These are phyloP conservation scores for Spirogloea muscicola DNA, from an alignment of 139 green algal species.

Conservation along the genomic window DNA sequence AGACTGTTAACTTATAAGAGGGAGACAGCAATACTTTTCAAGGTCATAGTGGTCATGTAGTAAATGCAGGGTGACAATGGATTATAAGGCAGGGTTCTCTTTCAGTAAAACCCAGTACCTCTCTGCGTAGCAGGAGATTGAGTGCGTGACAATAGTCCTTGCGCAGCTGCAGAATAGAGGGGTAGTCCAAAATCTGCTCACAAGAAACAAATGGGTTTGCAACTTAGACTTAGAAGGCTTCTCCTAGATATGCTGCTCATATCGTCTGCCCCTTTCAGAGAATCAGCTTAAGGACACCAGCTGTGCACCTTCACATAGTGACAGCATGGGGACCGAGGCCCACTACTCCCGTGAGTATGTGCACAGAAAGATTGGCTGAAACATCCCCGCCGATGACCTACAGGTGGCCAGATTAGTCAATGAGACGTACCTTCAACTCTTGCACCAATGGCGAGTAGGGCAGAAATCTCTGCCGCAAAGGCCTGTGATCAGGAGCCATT, in stretches of 20 bases:
- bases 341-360: neutral
- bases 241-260: neutral
- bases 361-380: neutral
- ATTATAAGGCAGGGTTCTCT: neutral
- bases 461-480: constrained; percentile 15
- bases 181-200: no score
- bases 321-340: no score
- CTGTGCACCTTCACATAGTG: no score
- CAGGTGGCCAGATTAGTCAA: no score
- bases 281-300: no score
- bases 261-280: neutral
- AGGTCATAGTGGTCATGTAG: no score
- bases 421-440: constrained; percentile 24
- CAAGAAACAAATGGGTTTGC: no score
- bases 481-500: constrained; percentile 24
- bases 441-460: constrained; percentile 27
- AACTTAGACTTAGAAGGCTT: no score
- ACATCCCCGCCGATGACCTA: no score
- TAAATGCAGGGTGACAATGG: no score
- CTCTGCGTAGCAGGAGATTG: constrained; percentile 5
- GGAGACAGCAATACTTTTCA: no score
- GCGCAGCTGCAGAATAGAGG: constrained; percentile 11
- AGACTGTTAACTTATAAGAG: no score
- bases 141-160: neutral
- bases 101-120: neutral